Base-by-base conservation (phyloP, 2,329 filamentous ascomycete species). In the Hypoxylon sp. region DNA sequence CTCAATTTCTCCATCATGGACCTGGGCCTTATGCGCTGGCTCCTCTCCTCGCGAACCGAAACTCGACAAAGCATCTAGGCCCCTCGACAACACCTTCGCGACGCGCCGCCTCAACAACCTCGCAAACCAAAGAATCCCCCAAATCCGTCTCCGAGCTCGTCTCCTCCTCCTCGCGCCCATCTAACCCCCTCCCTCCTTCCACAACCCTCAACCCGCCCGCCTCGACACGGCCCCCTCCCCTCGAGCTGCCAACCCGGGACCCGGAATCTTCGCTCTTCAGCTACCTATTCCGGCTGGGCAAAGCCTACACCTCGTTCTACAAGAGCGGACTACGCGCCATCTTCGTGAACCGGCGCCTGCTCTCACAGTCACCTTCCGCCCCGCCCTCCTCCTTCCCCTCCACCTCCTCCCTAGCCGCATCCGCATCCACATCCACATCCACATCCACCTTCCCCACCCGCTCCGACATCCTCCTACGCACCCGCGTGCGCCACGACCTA, bases 281-380 rank as follows among this genome's bases (percentile, higher is more conserved):
- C 17, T 87, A 92, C 81, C 82, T 88, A 68, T 87, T 87, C 75
- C 77, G 80, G 46, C 81, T 90, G 28, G 95, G 93, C 68, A 91
- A 91, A 77, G 89, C 91, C 56, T 97, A 97, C 80, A 79, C 91
- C 9, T 80, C 80, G 36, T 98, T 98, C 86, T 98, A 98, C 88
- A 97, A 96, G 81, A 86, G 88, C 0, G 95, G 94, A 17, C 80
- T 97, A 32, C 89, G 90, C 76, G 89, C 91, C 73, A 89, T 97
- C 56, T 89, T 89, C 77, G 81, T 83, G 65, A 97, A 97, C 72
- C 84, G 87, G 51, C 76, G 82, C 21, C 83, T 85, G 10, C 77
- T 90, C 64, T 58, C 52, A 76, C 80, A 67, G 34, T 83, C 77
- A 77, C 77, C 81, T 60, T 73, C 75, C 55, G 69, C 74, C 57